Base-by-base conservation (phyloP, 208 protist genomes). In the Lotmaria passim region DNA sequence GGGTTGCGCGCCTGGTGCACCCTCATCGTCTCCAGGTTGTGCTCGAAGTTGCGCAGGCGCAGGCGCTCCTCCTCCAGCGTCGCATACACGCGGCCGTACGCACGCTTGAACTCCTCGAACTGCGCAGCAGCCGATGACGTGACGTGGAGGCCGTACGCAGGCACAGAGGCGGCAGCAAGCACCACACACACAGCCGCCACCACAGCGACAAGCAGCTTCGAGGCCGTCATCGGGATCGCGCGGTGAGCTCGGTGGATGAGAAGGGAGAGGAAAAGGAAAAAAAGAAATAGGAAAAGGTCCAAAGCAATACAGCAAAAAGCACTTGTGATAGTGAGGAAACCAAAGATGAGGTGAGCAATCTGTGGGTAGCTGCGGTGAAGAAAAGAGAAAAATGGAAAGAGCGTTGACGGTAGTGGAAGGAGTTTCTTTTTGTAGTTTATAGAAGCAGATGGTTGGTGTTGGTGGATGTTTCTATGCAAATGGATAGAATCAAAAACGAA, bases 61-160 rank as follows among this genome's bases (percentile, higher is more conserved):
- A 46, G 56, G 14, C 43, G 39, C 75, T 86, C 80, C 75, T 90
- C 81, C 12, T 17, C 43, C 44, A 46, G 21, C 53, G 44, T 78
- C 73, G 11, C 39, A 68, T 87, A 90, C 43, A 30, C 50, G 28
- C 70, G 79, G 26, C 56, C 46, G 75, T 80, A 86, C 61, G 48
- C 41, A 26, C 39, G 23, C 69, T 88, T 88, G 77, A 83, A 88
- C 39, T 53, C 67, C 59, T 73, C 59, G 28, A 85, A 88, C 47
- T 75, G 68, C 41, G 39, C 57, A 51, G 56, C 43, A 19, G 67
- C 60, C 17, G 67, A 23, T 43, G 52, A 63, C 31, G 47, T 48
- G 17, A 58, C 53, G 59, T 73, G 33, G 24, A 82, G 50, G 19
- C 63, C 68, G 6, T 51, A 47, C 64, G 48, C 65, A 4, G 69